Evolutionary conservation across 257 asterid species (phyloP).

Genomic region (Nicotiana obtusifolia): DNA sequence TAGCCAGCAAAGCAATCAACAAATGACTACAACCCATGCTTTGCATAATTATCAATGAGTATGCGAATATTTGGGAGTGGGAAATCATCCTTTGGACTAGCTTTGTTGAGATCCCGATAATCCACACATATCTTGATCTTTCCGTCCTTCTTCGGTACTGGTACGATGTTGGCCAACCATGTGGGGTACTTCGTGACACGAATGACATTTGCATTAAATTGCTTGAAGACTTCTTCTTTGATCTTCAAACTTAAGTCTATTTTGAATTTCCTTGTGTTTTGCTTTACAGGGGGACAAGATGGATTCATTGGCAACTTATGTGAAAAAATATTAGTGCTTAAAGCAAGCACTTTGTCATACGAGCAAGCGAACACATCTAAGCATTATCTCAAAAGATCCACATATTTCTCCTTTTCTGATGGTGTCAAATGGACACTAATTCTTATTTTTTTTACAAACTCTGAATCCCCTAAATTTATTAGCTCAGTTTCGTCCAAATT

Average conservation of each 20-base stretch:
- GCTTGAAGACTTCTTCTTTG: neutral
- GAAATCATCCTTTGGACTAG: neutral
- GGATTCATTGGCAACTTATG: neutral
- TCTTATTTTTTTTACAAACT: fast-evolving
- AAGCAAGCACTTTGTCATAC: neutral
- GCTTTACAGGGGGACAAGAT: neutral
- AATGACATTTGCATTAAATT: neutral
- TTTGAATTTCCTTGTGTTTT: neutral
- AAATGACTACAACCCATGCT: too few species aligned
- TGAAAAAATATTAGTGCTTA: neutral
- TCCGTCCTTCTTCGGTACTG: neutral
- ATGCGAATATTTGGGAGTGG: neutral
- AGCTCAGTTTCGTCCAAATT: neutral
- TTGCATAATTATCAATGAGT: neutral
- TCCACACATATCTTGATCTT: neutral
- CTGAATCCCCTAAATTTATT: neutral
- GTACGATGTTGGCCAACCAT: neutral
- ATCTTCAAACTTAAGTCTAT: fast-evolving
- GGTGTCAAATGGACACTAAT: neutral
- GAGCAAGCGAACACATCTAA: neutral
- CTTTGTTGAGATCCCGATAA: neutral
- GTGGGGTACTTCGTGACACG: neutral
- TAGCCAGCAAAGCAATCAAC: too few species aligned
- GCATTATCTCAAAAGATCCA: neutral
- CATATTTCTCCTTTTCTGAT: neutral